These are phyloP conservation scores for Noccaea caerulescens DNA, from an alignment of 345 rosid genomes.

Conservation along the genomic window DNA sequence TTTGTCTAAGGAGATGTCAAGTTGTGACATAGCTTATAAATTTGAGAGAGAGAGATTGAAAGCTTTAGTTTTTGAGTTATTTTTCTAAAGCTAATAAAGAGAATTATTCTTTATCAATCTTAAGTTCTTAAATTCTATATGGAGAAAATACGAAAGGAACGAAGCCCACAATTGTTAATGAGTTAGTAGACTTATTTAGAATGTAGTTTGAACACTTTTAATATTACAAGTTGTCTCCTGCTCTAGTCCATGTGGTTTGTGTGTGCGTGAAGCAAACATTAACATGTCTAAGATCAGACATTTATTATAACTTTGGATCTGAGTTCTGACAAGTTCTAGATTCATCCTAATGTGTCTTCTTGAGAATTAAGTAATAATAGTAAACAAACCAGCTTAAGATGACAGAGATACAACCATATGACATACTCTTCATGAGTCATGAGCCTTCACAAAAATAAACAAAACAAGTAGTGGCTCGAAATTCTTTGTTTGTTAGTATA, in stretches of 20 bases:
- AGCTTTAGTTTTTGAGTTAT: no score
- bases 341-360: conserved; percentile 1
- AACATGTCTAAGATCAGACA: conserved; percentile 1
- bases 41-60: no score
- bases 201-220: not conserved
- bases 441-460: not conserved
- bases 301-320: conserved; percentile 6
- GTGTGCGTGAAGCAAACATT: conserved; percentile 10
- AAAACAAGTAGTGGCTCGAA: not conserved
- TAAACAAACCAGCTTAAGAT: conserved; percentile 14
- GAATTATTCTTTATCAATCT: no score
- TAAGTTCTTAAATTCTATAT: not conserved
- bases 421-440: not conserved
- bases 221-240: conserved; percentile 14
- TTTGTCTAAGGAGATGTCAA: no score
- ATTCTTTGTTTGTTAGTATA: no score
- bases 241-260: conserved; percentile 10
- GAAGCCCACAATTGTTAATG: not conserved
- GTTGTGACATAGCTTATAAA: no score
- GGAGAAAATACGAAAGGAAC: conserved; percentile 1
- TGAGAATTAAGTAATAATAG: not conserved
- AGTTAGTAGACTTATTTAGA: not conserved
- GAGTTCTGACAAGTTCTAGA: conserved; percentile 5
- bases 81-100: no score
- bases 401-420: not conserved